Base-by-base conservation (phyloP, 805 yeast genomes). In the Brettanomyces custersianus region DNA sequence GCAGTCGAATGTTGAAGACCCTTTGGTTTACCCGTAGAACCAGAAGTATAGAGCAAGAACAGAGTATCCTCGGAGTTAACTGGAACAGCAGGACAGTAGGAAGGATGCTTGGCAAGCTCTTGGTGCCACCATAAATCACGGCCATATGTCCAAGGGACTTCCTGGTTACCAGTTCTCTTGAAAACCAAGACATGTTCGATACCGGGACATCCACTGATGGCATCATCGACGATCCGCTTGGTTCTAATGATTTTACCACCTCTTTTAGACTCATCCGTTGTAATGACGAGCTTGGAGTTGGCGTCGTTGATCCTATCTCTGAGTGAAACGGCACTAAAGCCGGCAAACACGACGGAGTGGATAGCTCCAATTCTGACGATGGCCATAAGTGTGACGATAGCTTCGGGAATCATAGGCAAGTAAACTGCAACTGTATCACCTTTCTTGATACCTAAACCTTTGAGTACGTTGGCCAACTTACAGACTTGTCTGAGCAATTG, bases 351-450 rank as follows among this genome's bases (percentile, higher is more conserved):
- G 25, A 82, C 92, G 3, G 90, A 80, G 57, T 83, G 94, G 41
- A 82, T 65, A 12, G 94, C 94, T 49, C 94, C 94, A 44, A 83
- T 65, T 60, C 94, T 70, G 31, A 74, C 72, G 51, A 82, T 79
- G 19, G 94, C 94, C 59, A 83, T 62, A 65, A 83, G 60, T 20
- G 92, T 74, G 40, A 80, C 65, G 35, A 83, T 61, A 25, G 92
- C 88, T 54, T 81, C 84, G 31, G 88, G 81, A 44, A 77, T 78
- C 92, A 82, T 83, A 49, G 94, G 94, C 65, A 83, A 66, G 57
- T 83, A 83, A 36, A 83, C 82, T 19, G 92, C 90, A 39, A 83
- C 90, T n/a, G 86, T 79, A 54, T 83, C 94, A 49, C 92, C 92
- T 60, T 82, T 83, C 41, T 67, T 63, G 40, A 82, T 77, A 34